Evolutionary conservation across 495 filamentous ascomycete genomes (phyloP).

Genomic region (Aspergillus hancockii): DNA sequence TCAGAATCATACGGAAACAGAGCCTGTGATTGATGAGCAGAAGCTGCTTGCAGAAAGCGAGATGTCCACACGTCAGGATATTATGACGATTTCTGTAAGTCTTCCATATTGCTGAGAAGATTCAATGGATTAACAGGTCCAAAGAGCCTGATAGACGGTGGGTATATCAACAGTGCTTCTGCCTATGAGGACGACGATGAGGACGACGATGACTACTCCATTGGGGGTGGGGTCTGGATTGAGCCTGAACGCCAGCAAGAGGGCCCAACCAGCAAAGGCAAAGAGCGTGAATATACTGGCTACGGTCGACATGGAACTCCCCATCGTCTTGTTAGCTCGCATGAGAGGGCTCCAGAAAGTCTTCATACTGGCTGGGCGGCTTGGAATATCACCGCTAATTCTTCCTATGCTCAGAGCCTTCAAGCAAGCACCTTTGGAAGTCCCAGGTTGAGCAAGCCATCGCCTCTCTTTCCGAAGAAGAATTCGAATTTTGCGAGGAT

Average conservation of each 20-base stretch:
- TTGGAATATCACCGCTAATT: conserved; percentile 10
- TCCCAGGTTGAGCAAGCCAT: not conserved
- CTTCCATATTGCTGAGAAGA: not conserved
- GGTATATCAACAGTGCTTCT: not conserved
- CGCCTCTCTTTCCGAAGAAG: not conserved
- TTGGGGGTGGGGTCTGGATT: conserved; percentile 22
- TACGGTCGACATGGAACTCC: conserved; percentile 17
- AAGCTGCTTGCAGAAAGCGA: conserved; percentile 20
- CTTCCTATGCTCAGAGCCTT: not conserved
- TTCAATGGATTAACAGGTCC: not conserved
- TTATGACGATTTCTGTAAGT: conserved; percentile 4
- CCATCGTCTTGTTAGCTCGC: conserved; percentile 11
- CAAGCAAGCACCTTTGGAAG: not conserved
- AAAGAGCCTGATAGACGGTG: conserved; percentile 3
- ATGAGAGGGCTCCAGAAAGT: conserved; percentile 4
- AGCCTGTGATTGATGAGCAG: conserved; percentile 22
- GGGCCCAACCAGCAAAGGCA: conserved; percentile 5
- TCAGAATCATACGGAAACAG: conserved; percentile 29
- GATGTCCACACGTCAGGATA: conserved; percentile 3
- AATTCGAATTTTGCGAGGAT: conserved; percentile 22
- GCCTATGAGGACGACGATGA: conserved; percentile 5
- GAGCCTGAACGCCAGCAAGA: conserved; percentile 11
- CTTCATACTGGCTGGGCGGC: conserved; percentile 18
- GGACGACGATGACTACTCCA: conserved; percentile 17
- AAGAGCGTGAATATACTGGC: conserved; percentile 14